phyloP scores from a whole-genome alignment of 495 filamentous ascomycete genomes.

The Penicillium cinerascens region DNA sequence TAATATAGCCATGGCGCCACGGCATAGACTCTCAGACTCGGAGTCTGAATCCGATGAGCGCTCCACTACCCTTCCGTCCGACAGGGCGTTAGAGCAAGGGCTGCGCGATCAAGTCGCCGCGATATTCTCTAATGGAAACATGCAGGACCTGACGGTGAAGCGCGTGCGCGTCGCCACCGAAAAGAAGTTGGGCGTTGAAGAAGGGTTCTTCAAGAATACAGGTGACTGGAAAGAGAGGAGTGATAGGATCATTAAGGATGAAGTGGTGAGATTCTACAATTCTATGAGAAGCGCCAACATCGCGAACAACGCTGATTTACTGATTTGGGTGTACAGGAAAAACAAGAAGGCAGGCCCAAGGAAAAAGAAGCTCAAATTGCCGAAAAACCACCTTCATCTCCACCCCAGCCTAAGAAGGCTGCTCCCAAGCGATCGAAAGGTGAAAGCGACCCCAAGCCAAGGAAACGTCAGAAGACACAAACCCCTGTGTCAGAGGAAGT shows the following conservation, averaged over 20 bases:
- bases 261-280: slow-evolving; percentile 57
- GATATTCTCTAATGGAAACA: slow-evolving; percentile 54
- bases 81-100: slow-evolving; percentile 44
- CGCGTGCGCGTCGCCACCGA: slow-evolving; percentile 66
- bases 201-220: slow-evolving; percentile 65
- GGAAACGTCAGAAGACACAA: slow-evolving; percentile 38
- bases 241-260: slow-evolving; percentile 66
- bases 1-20: slow-evolving; percentile 28
- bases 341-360: slow-evolving; percentile 27
- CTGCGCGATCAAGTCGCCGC: slow-evolving; percentile 58
- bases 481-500: slow-evolving; percentile 28
- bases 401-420: slow-evolving; percentile 23
- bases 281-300: neutral
- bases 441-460: slow-evolving; percentile 17
- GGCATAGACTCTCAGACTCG: slow-evolving; percentile 35
- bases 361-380: slow-evolving; percentile 5
- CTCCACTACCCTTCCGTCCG: slow-evolving; percentile 21
- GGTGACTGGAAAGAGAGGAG: slow-evolving; percentile 74
- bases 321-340: slow-evolving; percentile 16
- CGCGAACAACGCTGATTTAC: slow-evolving; percentile 4
- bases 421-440: slow-evolving; percentile 28
- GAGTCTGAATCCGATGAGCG: slow-evolving; percentile 26
- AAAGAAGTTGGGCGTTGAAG: slow-evolving; percentile 57
- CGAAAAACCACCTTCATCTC: slow-evolving; percentile 8
- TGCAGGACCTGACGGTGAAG: slow-evolving; percentile 72